A percentile compares a stretch with the other conserved stretches of the same genome.
These are phyloP conservation scores for Stylonectria norvegica DNA, from an alignment of 2,329 filamentous ascomycete species.

Conservation along the genomic window DNA sequence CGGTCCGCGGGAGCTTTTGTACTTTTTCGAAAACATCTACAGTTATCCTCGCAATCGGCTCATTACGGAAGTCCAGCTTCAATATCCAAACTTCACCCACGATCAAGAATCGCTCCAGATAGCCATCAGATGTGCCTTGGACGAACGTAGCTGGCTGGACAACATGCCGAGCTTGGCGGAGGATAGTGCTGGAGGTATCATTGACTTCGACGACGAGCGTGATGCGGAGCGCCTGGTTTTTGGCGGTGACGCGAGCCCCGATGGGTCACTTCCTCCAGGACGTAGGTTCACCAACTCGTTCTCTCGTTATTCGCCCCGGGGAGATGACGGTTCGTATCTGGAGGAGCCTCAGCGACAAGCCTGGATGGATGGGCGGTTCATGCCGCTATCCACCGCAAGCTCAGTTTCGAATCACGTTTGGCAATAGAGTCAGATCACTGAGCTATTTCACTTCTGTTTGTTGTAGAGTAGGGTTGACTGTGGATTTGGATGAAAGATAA, in stretches of 20 bases:
- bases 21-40: constrained; percentile 46
- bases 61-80: constrained; percentile 39
- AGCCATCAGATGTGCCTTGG: constrained; percentile 36
- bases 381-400: constrained; percentile 13
- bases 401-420: too few relatives aligned
- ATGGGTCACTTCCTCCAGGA: constrained; percentile 35
- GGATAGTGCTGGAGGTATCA: constrained; percentile 37
- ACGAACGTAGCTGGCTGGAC: constrained; percentile 36
- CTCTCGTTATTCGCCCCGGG: constrained; percentile 38
- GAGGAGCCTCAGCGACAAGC: constrained; percentile 26
- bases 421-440: too few relatives aligned
- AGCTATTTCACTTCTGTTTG: too few relatives aligned
- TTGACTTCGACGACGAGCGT: constrained; percentile 39
- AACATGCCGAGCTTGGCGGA: constrained; percentile 31
- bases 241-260: constrained; percentile 35
- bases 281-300: constrained; percentile 26
- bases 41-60: constrained; percentile 45
- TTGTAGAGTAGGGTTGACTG: too few relatives aligned
- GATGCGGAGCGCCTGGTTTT: constrained; percentile 32
- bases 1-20: constrained; percentile 46
- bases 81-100: constrained; percentile 41
- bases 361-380: constrained; percentile 16
- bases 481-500: too few relatives aligned
- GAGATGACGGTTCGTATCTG: constrained; percentile 37
- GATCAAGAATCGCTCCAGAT: constrained; percentile 45